Evolutionary conservation across 1,284 basidiomycete species (phyloP).

Genomic region (Apiotrichum akiyoshidainum): DNA sequence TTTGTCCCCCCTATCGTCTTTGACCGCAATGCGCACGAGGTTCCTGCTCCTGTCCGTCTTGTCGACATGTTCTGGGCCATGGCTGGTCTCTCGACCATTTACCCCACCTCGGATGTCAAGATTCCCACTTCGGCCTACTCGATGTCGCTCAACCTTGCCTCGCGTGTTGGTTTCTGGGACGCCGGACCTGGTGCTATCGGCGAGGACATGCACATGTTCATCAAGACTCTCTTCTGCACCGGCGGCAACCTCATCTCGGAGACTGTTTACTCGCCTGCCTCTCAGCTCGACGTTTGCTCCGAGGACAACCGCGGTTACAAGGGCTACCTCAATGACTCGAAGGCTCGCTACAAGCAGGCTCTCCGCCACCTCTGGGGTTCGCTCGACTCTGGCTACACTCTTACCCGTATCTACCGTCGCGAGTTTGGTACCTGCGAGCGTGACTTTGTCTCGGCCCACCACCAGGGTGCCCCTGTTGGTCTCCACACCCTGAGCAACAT

Average conservation of each 20-base stretch:
- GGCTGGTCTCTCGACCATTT: constrained; percentile 39
- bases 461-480: constrained; percentile 11
- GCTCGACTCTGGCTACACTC: constrained; percentile 36
- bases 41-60: constrained; percentile 37
- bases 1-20: constrained; percentile 42
- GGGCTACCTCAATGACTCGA: constrained; percentile 34
- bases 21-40: constrained; percentile 42
- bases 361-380: constrained; percentile 40
- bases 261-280: constrained; percentile 45
- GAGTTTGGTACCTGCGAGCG: constrained; percentile 16
- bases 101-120: constrained; percentile 37
- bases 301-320: constrained; percentile 22
- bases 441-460: constrained; percentile 13
- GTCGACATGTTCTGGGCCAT: constrained; percentile 46
- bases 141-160: constrained; percentile 34
- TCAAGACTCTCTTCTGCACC: constrained; percentile 43
- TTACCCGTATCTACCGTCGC: constrained; percentile 24
- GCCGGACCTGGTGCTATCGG: constrained; percentile 34
- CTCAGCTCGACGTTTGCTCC: constrained; percentile 43
- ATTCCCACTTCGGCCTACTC: constrained; percentile 45
- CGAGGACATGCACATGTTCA: constrained; percentile 47
- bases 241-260: constrained; percentile 37
- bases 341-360: constrained; percentile 43
- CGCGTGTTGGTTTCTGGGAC: constrained; percentile 43
- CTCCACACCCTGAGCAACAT: constrained; percentile 8